Evolutionary conservation across 768 basidiomycete species (phyloP).

Genomic region (Candolleomyces aberdarensis): DNA sequence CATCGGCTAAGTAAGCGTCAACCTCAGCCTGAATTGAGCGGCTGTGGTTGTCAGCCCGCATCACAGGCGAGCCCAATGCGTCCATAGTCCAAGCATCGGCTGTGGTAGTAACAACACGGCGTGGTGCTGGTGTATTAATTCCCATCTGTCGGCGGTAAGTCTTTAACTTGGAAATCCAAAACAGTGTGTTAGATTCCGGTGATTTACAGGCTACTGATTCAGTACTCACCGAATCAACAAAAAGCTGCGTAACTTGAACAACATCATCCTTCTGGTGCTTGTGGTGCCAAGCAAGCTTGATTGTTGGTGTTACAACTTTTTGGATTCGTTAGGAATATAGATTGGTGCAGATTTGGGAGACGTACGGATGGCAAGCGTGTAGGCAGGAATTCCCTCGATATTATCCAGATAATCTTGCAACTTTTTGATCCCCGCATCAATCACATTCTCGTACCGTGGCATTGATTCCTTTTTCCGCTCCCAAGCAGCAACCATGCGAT

Average conservation of each 20-base stretch:
- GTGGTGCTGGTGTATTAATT: too few relatives aligned
- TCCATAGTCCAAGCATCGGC: not conserved
- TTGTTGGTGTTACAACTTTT: not conserved
- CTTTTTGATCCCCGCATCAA: constrained; percentile 28
- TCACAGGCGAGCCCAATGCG: not conserved
- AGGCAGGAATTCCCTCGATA: constrained; percentile 18
- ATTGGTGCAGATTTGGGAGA: not conserved
- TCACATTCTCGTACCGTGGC: constrained; percentile 12
- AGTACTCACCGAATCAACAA: not conserved
- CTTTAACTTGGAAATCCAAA: too few relatives aligned
- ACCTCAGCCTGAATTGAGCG: not conserved
- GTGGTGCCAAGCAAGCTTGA: not conserved
- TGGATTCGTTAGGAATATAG: not conserved
- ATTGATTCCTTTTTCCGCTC: constrained; percentile 7
- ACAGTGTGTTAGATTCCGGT: too few relatives aligned
- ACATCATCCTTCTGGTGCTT: not conserved
- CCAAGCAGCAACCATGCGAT: constrained; percentile 22
- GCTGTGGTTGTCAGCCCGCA: not conserved
- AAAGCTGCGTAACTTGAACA: not conserved
- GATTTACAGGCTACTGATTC: too few relatives aligned
- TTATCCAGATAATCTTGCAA: constrained; percentile 19
- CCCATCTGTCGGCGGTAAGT: too few relatives aligned
- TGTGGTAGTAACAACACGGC: too few relatives aligned
- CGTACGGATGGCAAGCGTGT: constrained; percentile 22
- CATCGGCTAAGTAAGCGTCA: not conserved